phyloP scores from a whole-genome alignment of 257 asterid genomes.

The Galeopsis tetrahit region DNA sequence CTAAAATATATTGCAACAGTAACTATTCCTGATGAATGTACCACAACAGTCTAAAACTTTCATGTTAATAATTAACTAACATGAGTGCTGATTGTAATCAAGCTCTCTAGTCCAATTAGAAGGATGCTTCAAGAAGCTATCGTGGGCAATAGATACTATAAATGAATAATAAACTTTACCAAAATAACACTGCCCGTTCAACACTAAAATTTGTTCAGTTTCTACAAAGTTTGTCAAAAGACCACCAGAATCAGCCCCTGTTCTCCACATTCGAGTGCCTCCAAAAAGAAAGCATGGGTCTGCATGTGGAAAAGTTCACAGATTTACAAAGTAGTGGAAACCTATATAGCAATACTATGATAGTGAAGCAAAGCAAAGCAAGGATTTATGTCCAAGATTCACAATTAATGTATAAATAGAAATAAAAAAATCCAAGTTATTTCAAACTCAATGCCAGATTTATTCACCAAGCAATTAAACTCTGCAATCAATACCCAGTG shows the following conservation, averaged over 20 bases:
- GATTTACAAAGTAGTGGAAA: conserved; percentile 9
- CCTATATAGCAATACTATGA: background rate
- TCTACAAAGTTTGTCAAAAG: conserved; percentile 95
- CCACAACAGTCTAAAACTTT: background rate
- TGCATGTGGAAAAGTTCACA: conserved; percentile 54
- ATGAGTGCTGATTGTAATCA: background rate
- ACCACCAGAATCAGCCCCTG: conserved; percentile 98
- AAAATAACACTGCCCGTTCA: conserved; percentile 73
- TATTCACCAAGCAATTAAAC: no score
- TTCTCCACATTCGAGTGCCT: conserved; percentile 99
- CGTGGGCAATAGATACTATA: no score
- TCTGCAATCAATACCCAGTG: no score
- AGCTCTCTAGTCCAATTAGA: background rate
- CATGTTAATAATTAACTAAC: background rate
- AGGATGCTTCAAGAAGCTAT: background rate
- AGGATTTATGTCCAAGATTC: no score
- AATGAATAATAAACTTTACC: conserved; percentile 41
- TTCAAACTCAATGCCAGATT: no score
- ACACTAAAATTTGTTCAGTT: conserved; percentile 81
- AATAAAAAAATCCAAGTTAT: no score
- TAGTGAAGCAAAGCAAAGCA: conserved; percentile 3
- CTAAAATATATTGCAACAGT: background rate
- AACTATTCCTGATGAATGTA: background rate
- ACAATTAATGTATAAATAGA: no score
- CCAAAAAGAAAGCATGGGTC: conserved; percentile 77